A percentile compares a stretch with the other conserved stretches of the same genome.
Evolutionary conservation across 2,329 filamentous ascomycete species (phyloP).

Genomic region (Xylaria sp.): DNA sequence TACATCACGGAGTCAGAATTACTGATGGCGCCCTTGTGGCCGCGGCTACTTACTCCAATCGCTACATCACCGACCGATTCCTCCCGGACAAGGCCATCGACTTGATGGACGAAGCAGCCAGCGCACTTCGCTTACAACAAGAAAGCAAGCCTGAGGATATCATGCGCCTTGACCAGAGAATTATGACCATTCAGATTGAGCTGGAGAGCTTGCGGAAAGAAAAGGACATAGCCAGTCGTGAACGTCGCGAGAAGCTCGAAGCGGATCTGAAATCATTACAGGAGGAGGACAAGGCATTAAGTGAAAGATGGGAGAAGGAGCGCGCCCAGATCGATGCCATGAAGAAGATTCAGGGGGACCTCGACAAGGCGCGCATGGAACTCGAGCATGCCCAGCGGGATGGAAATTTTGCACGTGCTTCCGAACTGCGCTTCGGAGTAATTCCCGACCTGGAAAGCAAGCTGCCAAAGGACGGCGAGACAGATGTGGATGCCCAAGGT

Average conservation of each 20-base stretch:
- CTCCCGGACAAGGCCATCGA: constrained; percentile 97
- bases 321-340: constrained; percentile 77
- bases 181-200: constrained; percentile 97
- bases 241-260: constrained; percentile 82
- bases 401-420: constrained; percentile 85
- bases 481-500: constrained; percentile 28
- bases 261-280: constrained; percentile 69
- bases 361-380: constrained; percentile 79
- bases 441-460: constrained; percentile 78
- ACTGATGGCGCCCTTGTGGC: constrained; percentile 89
- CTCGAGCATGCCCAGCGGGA: constrained; percentile 82
- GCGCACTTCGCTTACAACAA: constrained; percentile 82
- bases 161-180: constrained; percentile 83
- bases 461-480: constrained; percentile 67
- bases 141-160: constrained; percentile 97
- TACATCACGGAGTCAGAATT: constrained; percentile 93
- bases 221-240: constrained; percentile 80
- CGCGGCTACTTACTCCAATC: constrained; percentile 85
- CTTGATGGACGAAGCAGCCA: constrained; percentile 91
- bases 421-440: constrained; percentile 79
- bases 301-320: constrained; percentile 85
- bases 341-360: constrained; percentile 80
- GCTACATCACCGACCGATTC: constrained; percentile 95
- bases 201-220: constrained; percentile 92
- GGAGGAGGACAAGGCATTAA: constrained; percentile 68